Conservation (phyloP, 2,329 filamentous ascomycete genomes). For the Hypoxylon sp. region DNA sequence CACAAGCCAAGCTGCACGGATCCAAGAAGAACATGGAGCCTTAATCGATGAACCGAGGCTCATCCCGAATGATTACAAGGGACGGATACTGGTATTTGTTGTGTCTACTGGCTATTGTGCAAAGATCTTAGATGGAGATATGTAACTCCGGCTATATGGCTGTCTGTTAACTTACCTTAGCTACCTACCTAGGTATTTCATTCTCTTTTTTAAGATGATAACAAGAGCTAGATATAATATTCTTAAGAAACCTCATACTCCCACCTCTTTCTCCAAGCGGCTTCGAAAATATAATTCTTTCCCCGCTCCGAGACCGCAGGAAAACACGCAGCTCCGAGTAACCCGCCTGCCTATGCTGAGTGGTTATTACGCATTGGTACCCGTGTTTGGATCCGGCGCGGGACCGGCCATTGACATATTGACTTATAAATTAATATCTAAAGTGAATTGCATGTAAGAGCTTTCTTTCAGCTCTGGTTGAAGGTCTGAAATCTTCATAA, state of each 20-base stretch:
- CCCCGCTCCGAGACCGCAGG: not conserved
- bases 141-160: not conserved
- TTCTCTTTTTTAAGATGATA: not conserved
- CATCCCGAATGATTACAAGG: not conserved
- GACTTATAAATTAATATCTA: not conserved
- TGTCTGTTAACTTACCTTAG: not conserved
- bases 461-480: too few species aligned
- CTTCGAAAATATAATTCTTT: not conserved
- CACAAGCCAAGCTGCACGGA: slow-evolving; percentile 27
- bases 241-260: not conserved
- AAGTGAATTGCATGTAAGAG: too few species aligned
- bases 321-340: not conserved
- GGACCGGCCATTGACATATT: not conserved
- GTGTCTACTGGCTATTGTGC: slow-evolving; percentile 1
- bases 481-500: too few species aligned
- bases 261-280: too few species aligned
- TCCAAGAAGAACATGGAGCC: not conserved
- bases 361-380: not conserved
- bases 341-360: too few species aligned
- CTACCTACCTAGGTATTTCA: too few species aligned
- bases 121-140: not conserved
- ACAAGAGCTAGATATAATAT: not conserved
- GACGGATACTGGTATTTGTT: not conserved
- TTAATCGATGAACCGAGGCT: not conserved
- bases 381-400: not conserved